Evolutionary conservation across 2,329 filamentous ascomycete genomes (phyloP).

Genomic region (Diaporthe destruens): DNA sequence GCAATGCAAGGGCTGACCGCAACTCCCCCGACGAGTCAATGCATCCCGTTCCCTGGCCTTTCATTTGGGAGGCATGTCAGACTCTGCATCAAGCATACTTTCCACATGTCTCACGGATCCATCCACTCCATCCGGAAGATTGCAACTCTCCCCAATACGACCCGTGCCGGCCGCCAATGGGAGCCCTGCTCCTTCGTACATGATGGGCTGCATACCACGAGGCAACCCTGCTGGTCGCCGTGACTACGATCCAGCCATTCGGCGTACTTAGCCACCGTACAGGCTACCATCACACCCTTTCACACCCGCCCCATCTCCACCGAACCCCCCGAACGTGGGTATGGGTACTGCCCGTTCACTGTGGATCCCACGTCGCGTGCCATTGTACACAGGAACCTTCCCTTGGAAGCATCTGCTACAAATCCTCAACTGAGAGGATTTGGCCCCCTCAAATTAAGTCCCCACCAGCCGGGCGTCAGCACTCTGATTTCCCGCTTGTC

Average conservation of each 20-base stretch:
- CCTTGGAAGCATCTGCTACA: slow-evolving; percentile 1
- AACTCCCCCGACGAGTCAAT: slow-evolving; percentile 36
- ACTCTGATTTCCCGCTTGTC: slow-evolving; percentile 37
- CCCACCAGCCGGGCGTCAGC: slow-evolving; percentile 39
- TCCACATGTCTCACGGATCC: slow-evolving; percentile 35
- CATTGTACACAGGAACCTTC: neutral
- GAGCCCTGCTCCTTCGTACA: slow-evolving; percentile 13
- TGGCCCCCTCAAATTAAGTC: slow-evolving; percentile 36
- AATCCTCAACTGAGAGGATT: slow-evolving; percentile 23
- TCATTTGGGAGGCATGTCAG: slow-evolving; percentile 36
- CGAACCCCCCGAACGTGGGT: neutral
- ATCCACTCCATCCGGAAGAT: slow-evolving; percentile 37
- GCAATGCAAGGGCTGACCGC: slow-evolving; percentile 40
- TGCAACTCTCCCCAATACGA: slow-evolving; percentile 37
- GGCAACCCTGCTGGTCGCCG: slow-evolving; percentile 33
- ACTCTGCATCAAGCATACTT: slow-evolving; percentile 32
- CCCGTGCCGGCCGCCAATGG: slow-evolving; percentile 41
- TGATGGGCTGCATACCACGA: slow-evolving; percentile 34
- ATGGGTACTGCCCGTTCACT: neutral
- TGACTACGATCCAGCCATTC: slow-evolving; percentile 22
- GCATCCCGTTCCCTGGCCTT: slow-evolving; percentile 32
- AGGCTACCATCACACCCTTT: slow-evolving; percentile 24
- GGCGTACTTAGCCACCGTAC: slow-evolving; percentile 8
- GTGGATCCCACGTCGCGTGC: slow-evolving; percentile 27
- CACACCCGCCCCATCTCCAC: slow-evolving; percentile 18